Evolutionary conservation across 2,329 filamentous ascomycete genomes (phyloP).

Genomic region (Xylaria sp.): DNA sequence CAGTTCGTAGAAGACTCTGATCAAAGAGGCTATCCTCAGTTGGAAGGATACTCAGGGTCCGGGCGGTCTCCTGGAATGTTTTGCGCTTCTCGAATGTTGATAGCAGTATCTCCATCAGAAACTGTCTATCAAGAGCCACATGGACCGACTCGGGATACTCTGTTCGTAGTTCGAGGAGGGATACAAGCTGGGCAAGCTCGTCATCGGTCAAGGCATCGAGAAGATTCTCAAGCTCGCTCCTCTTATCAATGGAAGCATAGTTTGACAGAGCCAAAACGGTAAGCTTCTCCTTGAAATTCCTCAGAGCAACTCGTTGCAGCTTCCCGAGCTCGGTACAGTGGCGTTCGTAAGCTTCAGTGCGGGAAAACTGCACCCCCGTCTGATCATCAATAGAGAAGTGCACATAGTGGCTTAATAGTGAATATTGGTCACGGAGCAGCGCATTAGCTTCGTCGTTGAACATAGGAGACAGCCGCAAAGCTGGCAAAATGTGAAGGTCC

Average conservation of each 20-base stretch:
- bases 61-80: slow-evolving; percentile 75
- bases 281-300: slow-evolving; percentile 81
- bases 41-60: slow-evolving; percentile 69
- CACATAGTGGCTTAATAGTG: slow-evolving; percentile 79
- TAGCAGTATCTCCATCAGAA: slow-evolving; percentile 67
- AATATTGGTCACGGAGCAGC: slow-evolving; percentile 73
- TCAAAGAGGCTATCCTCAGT: slow-evolving; percentile 82
- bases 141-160: slow-evolving; percentile 70
- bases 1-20: slow-evolving; percentile 68
- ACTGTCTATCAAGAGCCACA: slow-evolving; percentile 57
- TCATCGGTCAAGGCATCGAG: slow-evolving; percentile 66
- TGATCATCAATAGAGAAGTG: slow-evolving; percentile 90
- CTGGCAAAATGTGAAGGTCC: slow-evolving; percentile 76
- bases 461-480: slow-evolving; percentile 71
- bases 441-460: slow-evolving; percentile 69
- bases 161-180: slow-evolving; percentile 69
- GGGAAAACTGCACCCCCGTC: slow-evolving; percentile 69
- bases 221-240: slow-evolving; percentile 71
- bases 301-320: slow-evolving; percentile 72
- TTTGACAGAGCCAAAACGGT: slow-evolving; percentile 90
- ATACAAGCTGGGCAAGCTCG: slow-evolving; percentile 66
- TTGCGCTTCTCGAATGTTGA: slow-evolving; percentile 69
- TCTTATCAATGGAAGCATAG: slow-evolving; percentile 78
- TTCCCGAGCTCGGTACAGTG: slow-evolving; percentile 74
- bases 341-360: slow-evolving; percentile 67